Base-by-base conservation (phyloP, 768 basidiomycete genomes). In the Chalciporus piperatus region DNA sequence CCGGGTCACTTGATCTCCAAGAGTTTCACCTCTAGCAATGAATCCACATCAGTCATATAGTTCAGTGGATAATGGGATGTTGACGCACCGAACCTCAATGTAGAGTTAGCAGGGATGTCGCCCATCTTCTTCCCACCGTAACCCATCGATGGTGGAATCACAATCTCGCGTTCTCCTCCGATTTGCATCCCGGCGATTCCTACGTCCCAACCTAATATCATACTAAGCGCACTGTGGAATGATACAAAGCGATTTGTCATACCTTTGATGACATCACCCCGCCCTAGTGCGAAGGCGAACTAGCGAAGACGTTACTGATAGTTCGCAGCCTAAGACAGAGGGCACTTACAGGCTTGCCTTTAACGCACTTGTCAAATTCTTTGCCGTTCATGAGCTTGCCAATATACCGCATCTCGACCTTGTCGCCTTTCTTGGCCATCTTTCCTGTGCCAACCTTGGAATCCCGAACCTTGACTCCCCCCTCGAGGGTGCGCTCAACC, bases 251-350 rank as follows among this genome's bases (percentile, higher is more conserved):
- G 17, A 39, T 42, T 37, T 40, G 28, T 54, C 73, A 41, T 51
- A 84, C 87, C 89, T 76, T 92, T 92, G 71, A 98, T 97, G 47
- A 98, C 96, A 66, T 96, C 87, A 22, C 91, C 92, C 52, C 80
- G 74, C 33, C 95, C 96, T 20, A 98, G 77, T 27, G 71, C 78
- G 79, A 94, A 94, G 39, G 73, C 70, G 70, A 93, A 88, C 81
- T 91, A 59, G 51, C 52, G 20, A 37, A 19, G 19, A 7, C 41
- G 20, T 50, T 32, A 22, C 37, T 28, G 45, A 41, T 11, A n/a
- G 42, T 28, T 47, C 48, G n/a, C 41, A 14, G 47, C n/a, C 40
- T 17, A 55, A 8, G 50, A 65, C 42, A 38, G 43, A 20, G 16
- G 14, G 23, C 14, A 72, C 85, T 63, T 65, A 96, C 90, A 22